These are phyloP conservation scores for Coemansia sp. DNA, from an alignment of 192 early-diverging fungal species.

Conservation along the genomic window DNA sequence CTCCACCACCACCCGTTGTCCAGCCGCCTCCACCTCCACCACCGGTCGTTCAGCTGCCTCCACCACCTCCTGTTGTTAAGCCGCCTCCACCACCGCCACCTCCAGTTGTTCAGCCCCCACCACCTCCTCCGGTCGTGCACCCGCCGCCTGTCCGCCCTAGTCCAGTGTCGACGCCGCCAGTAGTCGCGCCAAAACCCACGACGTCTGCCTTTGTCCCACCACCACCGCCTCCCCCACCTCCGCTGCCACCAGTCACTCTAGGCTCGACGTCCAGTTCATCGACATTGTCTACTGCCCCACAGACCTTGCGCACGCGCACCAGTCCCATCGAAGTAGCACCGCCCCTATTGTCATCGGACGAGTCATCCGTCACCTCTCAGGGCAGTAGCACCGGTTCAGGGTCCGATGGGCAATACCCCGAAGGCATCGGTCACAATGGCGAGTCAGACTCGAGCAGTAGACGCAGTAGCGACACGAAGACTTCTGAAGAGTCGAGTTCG, in stretches of 20 bases:
- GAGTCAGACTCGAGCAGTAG: not conserved
- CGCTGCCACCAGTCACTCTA: not conserved
- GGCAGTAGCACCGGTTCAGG: constrained; percentile 6
- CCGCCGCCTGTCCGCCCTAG: not conserved
- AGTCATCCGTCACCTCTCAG: not conserved
- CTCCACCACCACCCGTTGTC: not conserved
- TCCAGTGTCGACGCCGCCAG: not conserved
- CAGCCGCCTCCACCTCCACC: not conserved
- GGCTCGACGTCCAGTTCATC: not conserved
- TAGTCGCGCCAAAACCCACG: not conserved
- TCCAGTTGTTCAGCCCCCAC: not conserved
- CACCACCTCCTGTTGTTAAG: not conserved
- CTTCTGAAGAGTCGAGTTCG: not conserved
- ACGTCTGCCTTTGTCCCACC: not conserved
- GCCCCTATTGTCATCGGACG: not conserved
- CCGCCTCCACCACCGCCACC: not conserved
- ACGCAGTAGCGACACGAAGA: not conserved
- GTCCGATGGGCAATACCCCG: constrained; percentile 1
- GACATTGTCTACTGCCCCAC: not conserved
- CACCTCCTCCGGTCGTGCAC: not conserved
- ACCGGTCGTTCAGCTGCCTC: not conserved
- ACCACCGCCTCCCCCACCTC: not conserved
- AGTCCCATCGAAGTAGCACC: not conserved
- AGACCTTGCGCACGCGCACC: not conserved
- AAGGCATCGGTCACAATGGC: constrained; percentile 17